Base-by-base conservation (phyloP, 129 eudicot species). In the Centella asiatica region DNA sequence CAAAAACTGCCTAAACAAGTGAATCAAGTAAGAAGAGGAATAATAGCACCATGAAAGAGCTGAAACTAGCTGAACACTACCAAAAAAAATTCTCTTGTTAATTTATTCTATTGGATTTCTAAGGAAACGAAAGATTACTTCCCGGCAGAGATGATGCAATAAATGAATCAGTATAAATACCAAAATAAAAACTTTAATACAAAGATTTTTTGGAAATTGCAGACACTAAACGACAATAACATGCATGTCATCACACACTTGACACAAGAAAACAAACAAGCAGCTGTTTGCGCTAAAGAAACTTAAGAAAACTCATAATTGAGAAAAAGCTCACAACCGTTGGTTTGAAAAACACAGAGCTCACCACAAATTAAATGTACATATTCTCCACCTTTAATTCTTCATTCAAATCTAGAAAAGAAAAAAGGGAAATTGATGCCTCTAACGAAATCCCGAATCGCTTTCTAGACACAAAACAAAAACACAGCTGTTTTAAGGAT, bases 161-260 rank as follows among this genome's bases (percentile, higher is more conserved):
- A 11, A 55, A 2, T 14, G 8, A n/a, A 55, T 18, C n/a, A 45
- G 2, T 25, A 18, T 19, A 36, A 13, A 52, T 33, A 32, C 12
- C 22, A 24, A 27, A 31, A 26, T 31, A 20, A 19, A 65, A 2
- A 60, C 60, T 48, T 60, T n/a, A 50, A 40, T 25, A 29, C 51
- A 48, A 39, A 9, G n/a, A 62, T 18, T 6, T 36, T 12, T 2
- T 19, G 44, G 28, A 48, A 64, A 64, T 64, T 48, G 23, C 58
- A 25, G 58, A 22, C 46, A 62, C 45, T 25, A 70, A 0, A 68
- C 23, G 72, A 68, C 73, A 68, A 22, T 29, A 22, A 17, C 47
- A 33, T 65, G 61, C 25, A 36, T 65, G 70, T 25, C 44, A 65
- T n/a, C 58, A 51, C 36, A 50, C 39, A 19, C 47, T 46, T 22